These are phyloP conservation scores for Westerdykella aurantiaca DNA, from an alignment of 2,329 filamentous ascomycete species.

Conservation along the genomic window DNA sequence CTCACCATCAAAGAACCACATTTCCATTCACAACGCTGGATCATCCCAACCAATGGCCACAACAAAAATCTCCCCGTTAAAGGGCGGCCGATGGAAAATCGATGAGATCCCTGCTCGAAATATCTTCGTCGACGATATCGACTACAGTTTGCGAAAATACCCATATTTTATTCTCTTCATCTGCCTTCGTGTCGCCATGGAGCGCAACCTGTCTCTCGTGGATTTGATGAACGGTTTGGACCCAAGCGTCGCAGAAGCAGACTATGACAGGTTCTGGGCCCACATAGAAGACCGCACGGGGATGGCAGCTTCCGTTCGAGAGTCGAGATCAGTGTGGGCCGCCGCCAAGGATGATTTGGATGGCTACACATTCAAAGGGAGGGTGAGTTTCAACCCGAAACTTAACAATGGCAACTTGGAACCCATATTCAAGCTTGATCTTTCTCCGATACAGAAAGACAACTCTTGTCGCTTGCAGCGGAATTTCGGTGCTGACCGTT, in stretches of 20 bases:
- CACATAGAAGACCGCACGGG: constrained; percentile 7
- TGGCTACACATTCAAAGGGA: constrained; percentile 32
- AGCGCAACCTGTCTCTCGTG: constrained; percentile 7
- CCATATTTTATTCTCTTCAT: constrained; percentile 33
- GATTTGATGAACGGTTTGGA: constrained; percentile 13
- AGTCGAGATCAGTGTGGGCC: constrained; percentile 21
- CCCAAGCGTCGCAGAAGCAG: constrained; percentile 1
- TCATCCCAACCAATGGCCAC: too few species aligned
- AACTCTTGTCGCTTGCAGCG: constrained; percentile 35
- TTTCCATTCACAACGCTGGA: too few species aligned
- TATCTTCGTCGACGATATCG: constrained; percentile 23
- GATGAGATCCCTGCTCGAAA: constrained; percentile 21
- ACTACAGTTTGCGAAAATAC: constrained; percentile 5
- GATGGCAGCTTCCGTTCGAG: constrained; percentile 3
- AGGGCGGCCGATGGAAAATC: constrained; percentile 19
- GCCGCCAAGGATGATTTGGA: constrained; percentile 17
- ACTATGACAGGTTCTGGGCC: constrained; percentile 19
- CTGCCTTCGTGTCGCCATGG: constrained; percentile 23
- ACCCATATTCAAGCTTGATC: constrained; percentile 21
- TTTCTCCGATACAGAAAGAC: constrained; percentile 24
- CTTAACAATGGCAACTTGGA: constrained; percentile 10
- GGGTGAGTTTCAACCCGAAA: constrained; percentile 14
- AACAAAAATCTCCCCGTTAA: constrained; percentile 9
- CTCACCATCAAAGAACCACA: too few species aligned
- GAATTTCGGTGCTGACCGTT: constrained; percentile 36